phyloP scores from a whole-genome alignment of 768 basidiomycete genomes.

The Boletus reticulatus region DNA sequence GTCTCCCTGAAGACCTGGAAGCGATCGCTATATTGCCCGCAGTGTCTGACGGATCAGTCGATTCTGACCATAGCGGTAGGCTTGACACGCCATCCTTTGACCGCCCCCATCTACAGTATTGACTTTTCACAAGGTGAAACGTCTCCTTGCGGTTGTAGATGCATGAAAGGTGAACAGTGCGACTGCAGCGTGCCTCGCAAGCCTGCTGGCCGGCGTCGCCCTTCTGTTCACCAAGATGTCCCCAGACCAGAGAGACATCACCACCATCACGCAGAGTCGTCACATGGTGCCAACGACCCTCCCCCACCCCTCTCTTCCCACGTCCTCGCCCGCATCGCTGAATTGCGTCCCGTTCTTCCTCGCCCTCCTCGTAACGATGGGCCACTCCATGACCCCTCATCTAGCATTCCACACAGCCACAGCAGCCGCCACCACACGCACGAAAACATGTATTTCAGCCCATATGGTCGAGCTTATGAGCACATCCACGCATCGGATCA shows the following conservation, averaged over 20 bases:
- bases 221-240: conserved; percentile 25
- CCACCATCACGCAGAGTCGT: conserved; percentile 18
- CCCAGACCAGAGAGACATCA: conserved; percentile 29
- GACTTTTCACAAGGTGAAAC: conserved; percentile 46
- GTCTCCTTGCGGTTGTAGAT: conserved; percentile 47
- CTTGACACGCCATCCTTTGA: conserved; percentile 45
- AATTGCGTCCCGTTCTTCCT: conserved; percentile 69
- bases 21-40: conserved; percentile 38
- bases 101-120: conserved; percentile 39
- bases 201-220: conserved; percentile 35
- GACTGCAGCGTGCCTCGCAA: conserved; percentile 57
- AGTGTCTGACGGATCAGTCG: conserved; percentile 50
- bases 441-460: conserved; percentile 55
- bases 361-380: conserved; percentile 45
- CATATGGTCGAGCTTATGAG: conserved; percentile 69
- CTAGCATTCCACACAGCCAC: conserved; percentile 41
- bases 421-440: conserved; percentile 45
- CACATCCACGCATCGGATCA: conserved; percentile 39
- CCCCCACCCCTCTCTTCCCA: conserved; percentile 39
- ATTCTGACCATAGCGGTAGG: conserved; percentile 69
- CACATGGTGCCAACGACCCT: conserved; percentile 10
- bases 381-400: conserved; percentile 48
- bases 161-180: conserved; percentile 46
- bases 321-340: conserved; percentile 59
- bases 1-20: conserved; percentile 69